phyloP scores from a whole-genome alignment of 2,329 filamentous ascomycete species.

The Penicillium sp. region DNA sequence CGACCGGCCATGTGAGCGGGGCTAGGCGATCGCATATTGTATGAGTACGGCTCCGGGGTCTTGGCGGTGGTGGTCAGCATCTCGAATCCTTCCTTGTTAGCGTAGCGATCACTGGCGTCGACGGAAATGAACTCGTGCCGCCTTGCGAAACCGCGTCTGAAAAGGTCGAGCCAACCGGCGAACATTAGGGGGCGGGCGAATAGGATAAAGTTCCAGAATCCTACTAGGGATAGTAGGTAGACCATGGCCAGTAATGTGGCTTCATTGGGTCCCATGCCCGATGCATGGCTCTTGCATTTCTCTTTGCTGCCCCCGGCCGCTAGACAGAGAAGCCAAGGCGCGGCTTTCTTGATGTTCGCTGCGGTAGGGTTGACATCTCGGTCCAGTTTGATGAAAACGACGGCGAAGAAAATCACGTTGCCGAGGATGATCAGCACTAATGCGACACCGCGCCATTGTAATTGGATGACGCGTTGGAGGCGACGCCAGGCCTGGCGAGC shows the following conservation, averaged over 20 bases:
- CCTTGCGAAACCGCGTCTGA: conserved; percentile 49
- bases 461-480: conserved; percentile 78
- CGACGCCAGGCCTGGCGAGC: conserved; percentile 86
- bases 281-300: conserved; percentile 63
- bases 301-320: conserved; percentile 61
- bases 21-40: conserved; percentile 22
- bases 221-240: conserved; percentile 79
- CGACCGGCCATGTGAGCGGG: conserved; percentile 15
- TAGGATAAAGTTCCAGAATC: conserved; percentile 80
- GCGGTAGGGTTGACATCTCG: conserved; percentile 62
- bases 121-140: conserved; percentile 83
- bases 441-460: conserved; percentile 92
- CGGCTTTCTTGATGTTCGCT: conserved; percentile 56
- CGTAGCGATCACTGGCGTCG: conserved; percentile 68
- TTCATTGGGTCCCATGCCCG: conserved; percentile 68
- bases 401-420: conserved; percentile 90
- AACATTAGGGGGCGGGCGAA: conserved; percentile 84
- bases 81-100: conserved; percentile 72
- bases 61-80: conserved; percentile 59
- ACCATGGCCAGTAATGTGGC: conserved; percentile 78
- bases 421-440: conserved; percentile 87
- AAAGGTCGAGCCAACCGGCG: conserved; percentile 73
- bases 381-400: conserved; percentile 87
- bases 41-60: conserved; percentile 32
- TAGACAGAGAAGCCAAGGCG: conserved; percentile 74